Conservation (phyloP, 2,329 filamentous ascomycete species). For the Paecilomyces variotii region DNA sequence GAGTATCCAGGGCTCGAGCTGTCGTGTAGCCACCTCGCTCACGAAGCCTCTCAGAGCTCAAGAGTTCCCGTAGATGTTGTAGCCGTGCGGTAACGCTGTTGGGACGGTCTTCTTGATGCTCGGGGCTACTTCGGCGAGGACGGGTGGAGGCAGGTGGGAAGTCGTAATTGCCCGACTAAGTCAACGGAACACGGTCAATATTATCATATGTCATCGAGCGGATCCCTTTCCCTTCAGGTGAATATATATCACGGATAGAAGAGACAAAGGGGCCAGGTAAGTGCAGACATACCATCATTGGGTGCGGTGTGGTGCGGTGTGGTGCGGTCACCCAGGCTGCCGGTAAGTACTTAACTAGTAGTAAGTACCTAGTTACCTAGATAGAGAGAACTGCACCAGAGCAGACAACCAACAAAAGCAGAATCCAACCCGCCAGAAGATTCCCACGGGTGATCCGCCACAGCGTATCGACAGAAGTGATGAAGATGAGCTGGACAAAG, state of each 20-base stretch:
- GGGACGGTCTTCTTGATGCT: slow-evolving; percentile 15
- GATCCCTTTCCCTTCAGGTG: neutral
- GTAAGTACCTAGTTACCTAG: neutral
- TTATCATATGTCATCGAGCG: slow-evolving; percentile 6
- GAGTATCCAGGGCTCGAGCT: slow-evolving; percentile 27
- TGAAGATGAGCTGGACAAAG: neutral
- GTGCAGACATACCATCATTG: neutral
- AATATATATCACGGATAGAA: neutral
- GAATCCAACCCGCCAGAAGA: neutral
- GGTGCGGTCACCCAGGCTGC: neutral
- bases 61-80: slow-evolving; percentile 31
- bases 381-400: neutral
- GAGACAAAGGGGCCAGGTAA: neutral
- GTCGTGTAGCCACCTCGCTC: slow-evolving; percentile 21
- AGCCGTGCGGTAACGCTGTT: slow-evolving; percentile 17
- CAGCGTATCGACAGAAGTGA: neutral
- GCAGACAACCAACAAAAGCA: neutral
- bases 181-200: slow-evolving; percentile 12
- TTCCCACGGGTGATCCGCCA: neutral
- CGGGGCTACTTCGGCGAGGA: slow-evolving; percentile 14
- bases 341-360: neutral
- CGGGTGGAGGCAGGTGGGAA: slow-evolving; percentile 32
- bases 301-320: neutral
- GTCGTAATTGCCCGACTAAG: slow-evolving; percentile 37
- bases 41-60: slow-evolving; percentile 24